Percentiles rank a stretch among this genome's conserved stretches.
These are phyloP conservation scores for Pezicula neosporulosa DNA, from an alignment of 2,329 filamentous ascomycete genomes.

Conservation along the genomic window DNA sequence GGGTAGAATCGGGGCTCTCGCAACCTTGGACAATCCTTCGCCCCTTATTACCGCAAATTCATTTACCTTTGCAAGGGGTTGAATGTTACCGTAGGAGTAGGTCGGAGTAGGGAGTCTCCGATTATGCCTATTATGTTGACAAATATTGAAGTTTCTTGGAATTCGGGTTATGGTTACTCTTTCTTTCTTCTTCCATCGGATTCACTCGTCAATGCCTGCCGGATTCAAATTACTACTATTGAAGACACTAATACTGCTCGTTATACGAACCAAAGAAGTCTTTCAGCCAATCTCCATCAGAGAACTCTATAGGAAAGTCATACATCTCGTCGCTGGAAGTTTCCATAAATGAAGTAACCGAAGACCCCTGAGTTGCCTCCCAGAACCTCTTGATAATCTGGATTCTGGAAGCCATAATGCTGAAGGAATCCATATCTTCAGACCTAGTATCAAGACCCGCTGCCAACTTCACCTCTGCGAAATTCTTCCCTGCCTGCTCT, in stretches of 20 bases:
- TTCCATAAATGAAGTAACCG: not conserved
- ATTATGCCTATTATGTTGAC: not conserved
- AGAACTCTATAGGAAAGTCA: not conserved
- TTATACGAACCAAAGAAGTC: not conserved
- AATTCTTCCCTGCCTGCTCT: not conserved
- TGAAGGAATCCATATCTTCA: slow-evolving; percentile 4
- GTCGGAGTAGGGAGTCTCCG: not conserved
- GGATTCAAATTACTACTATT: not conserved
- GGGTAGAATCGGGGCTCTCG: not conserved
- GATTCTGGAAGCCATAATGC: slow-evolving; percentile 1
- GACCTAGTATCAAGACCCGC: not conserved
- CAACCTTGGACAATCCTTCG: not conserved
- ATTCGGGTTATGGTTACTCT: not conserved
- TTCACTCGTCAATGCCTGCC: not conserved
- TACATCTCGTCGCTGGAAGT: not conserved
- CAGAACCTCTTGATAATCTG: slow-evolving; percentile 1
- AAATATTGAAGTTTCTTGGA: not conserved
- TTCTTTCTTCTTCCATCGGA: not conserved
- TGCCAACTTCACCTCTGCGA: slow-evolving; percentile 2
- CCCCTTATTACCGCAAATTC: not conserved
- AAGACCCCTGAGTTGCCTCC: not conserved
- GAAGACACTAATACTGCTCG: not conserved
- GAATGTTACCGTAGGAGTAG: not conserved
- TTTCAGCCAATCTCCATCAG: not conserved
- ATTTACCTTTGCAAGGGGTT: not conserved